These are phyloP conservation scores for Leucaena leucocephala DNA, from an alignment of 306 rosid genomes.

Conservation along the genomic window DNA sequence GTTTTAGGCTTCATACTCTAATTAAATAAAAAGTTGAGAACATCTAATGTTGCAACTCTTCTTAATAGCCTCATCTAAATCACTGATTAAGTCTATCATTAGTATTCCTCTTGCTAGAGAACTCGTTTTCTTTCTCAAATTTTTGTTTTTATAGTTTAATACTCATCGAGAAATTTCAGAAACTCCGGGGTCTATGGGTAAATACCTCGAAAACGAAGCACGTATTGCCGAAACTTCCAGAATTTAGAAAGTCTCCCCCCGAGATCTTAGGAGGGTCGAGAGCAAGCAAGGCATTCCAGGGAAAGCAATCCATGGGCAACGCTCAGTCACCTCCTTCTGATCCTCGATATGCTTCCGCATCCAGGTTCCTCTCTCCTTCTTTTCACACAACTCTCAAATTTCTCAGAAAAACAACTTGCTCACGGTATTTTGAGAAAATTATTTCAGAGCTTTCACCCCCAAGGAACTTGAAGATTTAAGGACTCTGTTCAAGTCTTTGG, in stretches of 20 bases:
- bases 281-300: not conserved
- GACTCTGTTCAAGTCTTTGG: conserved; percentile 60
- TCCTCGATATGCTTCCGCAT: conserved; percentile 65
- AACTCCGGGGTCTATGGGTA: not conserved
- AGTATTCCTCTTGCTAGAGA: no score
- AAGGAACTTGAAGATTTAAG: conserved; percentile 63
- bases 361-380: conserved; percentile 55
- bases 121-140: no score
- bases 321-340: conserved; percentile 47
- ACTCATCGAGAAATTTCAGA: not conserved
- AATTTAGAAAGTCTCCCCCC: not conserved
- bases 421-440: not conserved
- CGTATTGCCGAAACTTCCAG: not conserved
- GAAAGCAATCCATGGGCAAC: conserved; percentile 47
- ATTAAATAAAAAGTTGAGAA: not conserved
- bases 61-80: not conserved
- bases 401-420: not conserved
- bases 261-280: not conserved
- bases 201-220: not conserved
- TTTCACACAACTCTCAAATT: not conserved
- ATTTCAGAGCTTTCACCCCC: conserved; percentile 75
- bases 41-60: not conserved
- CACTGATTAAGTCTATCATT: not conserved
- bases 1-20: conserved; percentile 11
- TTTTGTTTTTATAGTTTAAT: no score